These are phyloP conservation scores for Yamadazyma friedrichii DNA, from an alignment of 1,139 yeast genomes.

Conservation along the genomic window DNA sequence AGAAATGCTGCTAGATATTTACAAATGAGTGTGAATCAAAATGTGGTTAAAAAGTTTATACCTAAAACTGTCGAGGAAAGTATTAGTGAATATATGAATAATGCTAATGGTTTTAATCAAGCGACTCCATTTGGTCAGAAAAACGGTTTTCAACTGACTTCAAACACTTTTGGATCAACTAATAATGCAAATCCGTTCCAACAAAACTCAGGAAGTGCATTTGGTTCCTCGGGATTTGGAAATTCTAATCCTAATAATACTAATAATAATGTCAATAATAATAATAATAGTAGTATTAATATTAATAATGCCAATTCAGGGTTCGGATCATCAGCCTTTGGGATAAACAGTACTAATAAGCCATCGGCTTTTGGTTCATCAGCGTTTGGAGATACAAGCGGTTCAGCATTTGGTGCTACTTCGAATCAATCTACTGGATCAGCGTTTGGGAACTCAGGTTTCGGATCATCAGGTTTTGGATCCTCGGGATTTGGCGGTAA, in stretches of 20 bases:
- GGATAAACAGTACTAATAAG: neutral
- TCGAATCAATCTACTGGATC: constrained; percentile 6
- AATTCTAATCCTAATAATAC: constrained; percentile 1
- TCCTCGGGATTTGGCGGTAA: constrained; percentile 10
- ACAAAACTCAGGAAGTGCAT: constrained; percentile 7
- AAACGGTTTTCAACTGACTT: constrained; percentile 1
- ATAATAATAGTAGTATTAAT: constrained; percentile 16
- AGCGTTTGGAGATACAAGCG: constrained; percentile 4
- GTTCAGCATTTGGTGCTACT: constrained; percentile 6
- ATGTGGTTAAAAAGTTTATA: constrained; percentile 39
- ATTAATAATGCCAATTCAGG: constrained; percentile 13
- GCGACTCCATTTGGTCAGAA: neutral
- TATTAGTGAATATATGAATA: constrained; percentile 15
- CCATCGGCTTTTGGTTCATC: constrained; percentile 11
- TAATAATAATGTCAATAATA: neutral
- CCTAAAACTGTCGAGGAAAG: constrained; percentile 29
- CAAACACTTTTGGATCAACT: constrained; percentile 10
- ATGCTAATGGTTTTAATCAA: constrained; percentile 6
- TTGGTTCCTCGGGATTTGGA: constrained; percentile 1
- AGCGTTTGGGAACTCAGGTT: constrained; percentile 9
- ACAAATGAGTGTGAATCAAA: constrained; percentile 44
- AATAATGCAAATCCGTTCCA: constrained; percentile 4
- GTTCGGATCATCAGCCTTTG: constrained; percentile 11
- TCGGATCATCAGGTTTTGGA: constrained; percentile 9
- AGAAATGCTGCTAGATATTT: constrained; percentile 55